Evolutionary conservation across 177 flowering plant genomes (phyloP).

Genomic region (Telopea speciosissima): DNA sequence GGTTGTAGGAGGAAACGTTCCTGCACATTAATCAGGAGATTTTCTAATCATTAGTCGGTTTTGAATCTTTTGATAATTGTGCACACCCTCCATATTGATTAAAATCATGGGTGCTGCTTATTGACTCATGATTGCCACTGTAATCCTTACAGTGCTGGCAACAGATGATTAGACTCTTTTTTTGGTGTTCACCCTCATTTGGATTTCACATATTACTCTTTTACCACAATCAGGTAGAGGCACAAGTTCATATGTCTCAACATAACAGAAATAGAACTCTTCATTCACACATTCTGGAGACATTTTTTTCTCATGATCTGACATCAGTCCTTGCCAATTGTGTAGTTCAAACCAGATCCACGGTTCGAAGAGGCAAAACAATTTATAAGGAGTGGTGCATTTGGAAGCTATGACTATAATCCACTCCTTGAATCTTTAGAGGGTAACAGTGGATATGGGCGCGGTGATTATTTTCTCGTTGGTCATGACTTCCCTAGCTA

Average conservation of each 20-base stretch:
- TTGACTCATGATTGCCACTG: too few species aligned
- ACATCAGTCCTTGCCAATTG: conserved; percentile 1
- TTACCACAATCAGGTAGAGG: background rate
- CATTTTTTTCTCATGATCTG: background rate
- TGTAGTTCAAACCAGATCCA: conserved; percentile 93
- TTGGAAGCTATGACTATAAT: conserved; percentile 86
- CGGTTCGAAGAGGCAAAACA: conserved; percentile 92
- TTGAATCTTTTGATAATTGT: too few species aligned
- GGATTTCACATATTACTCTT: background rate
- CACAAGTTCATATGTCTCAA: background rate
- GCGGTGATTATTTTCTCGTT: conserved; percentile 95
- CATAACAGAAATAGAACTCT: background rate
- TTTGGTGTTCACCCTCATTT: background rate
- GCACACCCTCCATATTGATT: too few species aligned
- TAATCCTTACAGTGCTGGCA: too few species aligned
- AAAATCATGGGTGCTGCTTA: too few species aligned
- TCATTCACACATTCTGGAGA: background rate
- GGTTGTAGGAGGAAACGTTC: too few species aligned
- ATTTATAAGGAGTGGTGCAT: conserved; percentile 76
- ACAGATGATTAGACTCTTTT: too few species aligned
- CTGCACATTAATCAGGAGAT: too few species aligned
- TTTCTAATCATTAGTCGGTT: too few species aligned
- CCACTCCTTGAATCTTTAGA: conserved; percentile 93
- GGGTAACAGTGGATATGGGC: conserved; percentile 89
- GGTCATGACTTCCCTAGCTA: conserved; percentile 91